Percentiles rank a stretch among this genome's conserved stretches.
Conservation (phyloP, 441 rosid species). For the Breynia disticha region DNA sequence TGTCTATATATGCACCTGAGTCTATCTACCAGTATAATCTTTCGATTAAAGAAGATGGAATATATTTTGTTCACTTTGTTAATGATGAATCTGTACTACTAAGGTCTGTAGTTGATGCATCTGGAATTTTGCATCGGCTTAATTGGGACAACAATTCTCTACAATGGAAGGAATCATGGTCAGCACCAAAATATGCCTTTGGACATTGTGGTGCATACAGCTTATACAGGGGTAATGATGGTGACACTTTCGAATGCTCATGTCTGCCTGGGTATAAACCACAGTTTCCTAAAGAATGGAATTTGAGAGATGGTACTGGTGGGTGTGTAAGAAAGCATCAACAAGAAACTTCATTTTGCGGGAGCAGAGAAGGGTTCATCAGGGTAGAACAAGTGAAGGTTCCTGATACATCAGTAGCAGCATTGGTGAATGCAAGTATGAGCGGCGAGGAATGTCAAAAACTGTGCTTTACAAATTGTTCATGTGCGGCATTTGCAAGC, state of each 20-base stretch:
- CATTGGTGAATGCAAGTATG: constrained; percentile 9
- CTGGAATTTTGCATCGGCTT: neutral
- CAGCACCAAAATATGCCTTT: constrained; percentile 11
- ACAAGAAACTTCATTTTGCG: constrained; percentile 8
- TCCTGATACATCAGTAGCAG: constrained; percentile 19
- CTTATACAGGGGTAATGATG: neutral
- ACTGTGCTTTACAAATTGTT: constrained; percentile 18
- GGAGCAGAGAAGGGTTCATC: constrained; percentile 19
- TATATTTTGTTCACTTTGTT: neutral
- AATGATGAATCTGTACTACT: constrained; percentile 8
- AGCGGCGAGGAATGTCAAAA: constrained; percentile 8
- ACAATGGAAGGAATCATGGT: constrained; percentile 15
- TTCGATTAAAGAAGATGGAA: constrained; percentile 12
- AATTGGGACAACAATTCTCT: constrained; percentile 13
- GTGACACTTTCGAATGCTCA: constrained; percentile 10
- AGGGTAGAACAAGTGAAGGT: constrained; percentile 10
- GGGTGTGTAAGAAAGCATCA: constrained; percentile 21
- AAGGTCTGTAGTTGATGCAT: constrained; percentile 10
- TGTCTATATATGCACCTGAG: neutral
- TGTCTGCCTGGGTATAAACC: constrained; percentile 27
- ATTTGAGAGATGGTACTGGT: constrained; percentile 8
- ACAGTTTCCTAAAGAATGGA: neutral
- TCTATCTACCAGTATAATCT: constrained; percentile 1
- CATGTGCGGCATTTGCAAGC: constrained; percentile 15
- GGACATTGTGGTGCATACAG: constrained; percentile 28